Evolutionary conservation across 1,139 yeast species (phyloP), one percentile per base, ranked within the genome.

Genomic region (Blastobotrys raffinosifermentans): DNA sequence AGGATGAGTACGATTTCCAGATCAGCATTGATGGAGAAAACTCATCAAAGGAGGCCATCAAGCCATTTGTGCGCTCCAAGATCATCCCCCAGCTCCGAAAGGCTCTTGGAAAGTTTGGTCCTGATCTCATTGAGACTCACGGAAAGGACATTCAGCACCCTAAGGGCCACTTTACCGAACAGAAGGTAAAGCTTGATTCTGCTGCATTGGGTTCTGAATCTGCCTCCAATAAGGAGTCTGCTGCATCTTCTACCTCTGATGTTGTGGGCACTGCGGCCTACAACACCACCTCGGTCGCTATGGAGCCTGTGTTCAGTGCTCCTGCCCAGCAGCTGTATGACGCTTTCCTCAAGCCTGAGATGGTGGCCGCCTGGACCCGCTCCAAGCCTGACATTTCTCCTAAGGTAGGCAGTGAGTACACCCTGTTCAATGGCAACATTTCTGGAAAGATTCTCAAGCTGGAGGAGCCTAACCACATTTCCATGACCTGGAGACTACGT

Each of bases 291-390:
- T 73, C 86, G 0, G 66, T 91, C 40, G 81, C 80, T 52, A 68
- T 89, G 38, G 87, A 83, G 48, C 81, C 94, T 3, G 69, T 73
- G 2, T 91, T 91, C 72, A 81, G 81, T 58, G 87, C 96, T 10
- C 73, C 94, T 4, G 94, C 96, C 0, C 83, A 80, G 43, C 94
- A 86, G 57, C 63, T 93, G 30, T 91, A 79, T 61, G 65, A 73
- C 34, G 83, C 96, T 0, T 72, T 91, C 34, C 59, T 83, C 32
- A 87, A 84, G 48, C 82, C 80, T 27, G 75, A 76, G 35, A 71
- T 95, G 50, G 80, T 91, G 13, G 75, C 80, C 7, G 93, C 93
- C 1, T 91, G 97, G 97, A 72, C 95, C 1, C 76, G 96, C 43
- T 77, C 94, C 0, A 68, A 75, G 23, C 86, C 94, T 4, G 63